Conservation (phyloP, 208 protist species). For the Leishmania turanica region DNA sequence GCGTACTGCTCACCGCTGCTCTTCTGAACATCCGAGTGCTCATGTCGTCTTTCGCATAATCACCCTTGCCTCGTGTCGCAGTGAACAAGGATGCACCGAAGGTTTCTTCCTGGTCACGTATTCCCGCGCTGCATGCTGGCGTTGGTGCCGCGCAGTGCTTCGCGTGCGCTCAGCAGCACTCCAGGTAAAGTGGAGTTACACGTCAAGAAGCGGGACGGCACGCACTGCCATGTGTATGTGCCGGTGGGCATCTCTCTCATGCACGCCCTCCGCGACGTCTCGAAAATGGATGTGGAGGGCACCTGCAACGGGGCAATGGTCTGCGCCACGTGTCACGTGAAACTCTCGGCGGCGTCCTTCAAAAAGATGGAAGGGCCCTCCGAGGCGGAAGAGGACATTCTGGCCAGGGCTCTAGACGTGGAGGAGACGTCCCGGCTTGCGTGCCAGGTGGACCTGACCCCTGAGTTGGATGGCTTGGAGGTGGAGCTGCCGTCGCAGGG, state of each 20-base stretch:
- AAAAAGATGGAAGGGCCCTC: slow-evolving; percentile 39
- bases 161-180: slow-evolving; percentile 3
- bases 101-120: neutral
- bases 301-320: slow-evolving; percentile 91
- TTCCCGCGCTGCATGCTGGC: neutral
- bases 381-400: slow-evolving; percentile 76
- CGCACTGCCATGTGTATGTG: slow-evolving; percentile 13
- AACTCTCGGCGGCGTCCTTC: slow-evolving; percentile 78
- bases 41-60: too few relatives aligned
- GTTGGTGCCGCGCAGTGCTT: neutral
- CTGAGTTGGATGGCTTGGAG: slow-evolving; percentile 39
- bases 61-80: neutral
- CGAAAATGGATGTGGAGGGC: slow-evolving; percentile 62
- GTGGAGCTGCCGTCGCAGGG: slow-evolving; percentile 17
- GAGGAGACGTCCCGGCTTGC: slow-evolving; percentile 39
- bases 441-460: slow-evolving; percentile 51
- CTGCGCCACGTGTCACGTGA: slow-evolving; percentile 95
- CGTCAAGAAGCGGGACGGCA: slow-evolving; percentile 37
- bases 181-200: slow-evolving; percentile 50
- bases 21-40: neutral
- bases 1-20: neutral
- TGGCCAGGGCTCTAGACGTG: slow-evolving; percentile 46
- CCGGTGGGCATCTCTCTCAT: slow-evolving; percentile 82
- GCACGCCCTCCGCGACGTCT: slow-evolving; percentile 81
- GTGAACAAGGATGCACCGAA: neutral